phyloP scores from a whole-genome alignment of 768 basidiomycete species.

The Heimioporus sp. region DNA sequence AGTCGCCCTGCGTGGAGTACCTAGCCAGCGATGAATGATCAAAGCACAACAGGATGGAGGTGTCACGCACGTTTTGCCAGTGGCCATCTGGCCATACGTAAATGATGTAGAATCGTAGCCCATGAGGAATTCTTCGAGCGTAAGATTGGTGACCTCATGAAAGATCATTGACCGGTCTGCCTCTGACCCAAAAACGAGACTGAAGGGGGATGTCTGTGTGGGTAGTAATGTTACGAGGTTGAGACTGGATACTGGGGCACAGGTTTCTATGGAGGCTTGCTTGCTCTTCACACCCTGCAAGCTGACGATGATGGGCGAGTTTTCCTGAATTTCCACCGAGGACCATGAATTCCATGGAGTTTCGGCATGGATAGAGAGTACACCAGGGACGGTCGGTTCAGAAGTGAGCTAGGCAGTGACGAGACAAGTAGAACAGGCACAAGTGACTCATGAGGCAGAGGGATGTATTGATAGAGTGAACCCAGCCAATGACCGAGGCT shows the following conservation, averaged over 20 bases:
- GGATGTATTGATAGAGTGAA: no score
- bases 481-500: no score
- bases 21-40: constrained; percentile 36
- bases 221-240: constrained; percentile 73
- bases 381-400: no score
- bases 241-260: constrained; percentile 62
- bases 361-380: no score
- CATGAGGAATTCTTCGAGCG: constrained; percentile 89
- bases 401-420: no score
- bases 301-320: constrained; percentile 83
- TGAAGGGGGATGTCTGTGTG: constrained; percentile 88
- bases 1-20: constrained; percentile 97
- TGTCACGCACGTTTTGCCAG: constrained; percentile 88
- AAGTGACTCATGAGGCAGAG: no score
- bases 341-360: no score
- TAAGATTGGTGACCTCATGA: constrained; percentile 87
- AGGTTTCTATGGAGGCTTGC: constrained; percentile 79
- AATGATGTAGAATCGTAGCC: constrained; percentile 98
- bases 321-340: constrained; percentile 84
- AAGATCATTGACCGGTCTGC: constrained; percentile 95
- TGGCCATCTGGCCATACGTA: constrained; percentile 98
- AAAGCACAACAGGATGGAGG: background rate
- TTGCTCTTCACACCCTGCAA: constrained; percentile 74
- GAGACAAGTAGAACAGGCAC: no score
- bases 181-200: constrained; percentile 94